Conservation (phyloP, 495 filamentous ascomycete genomes). For the Neurospora sp. region DNA sequence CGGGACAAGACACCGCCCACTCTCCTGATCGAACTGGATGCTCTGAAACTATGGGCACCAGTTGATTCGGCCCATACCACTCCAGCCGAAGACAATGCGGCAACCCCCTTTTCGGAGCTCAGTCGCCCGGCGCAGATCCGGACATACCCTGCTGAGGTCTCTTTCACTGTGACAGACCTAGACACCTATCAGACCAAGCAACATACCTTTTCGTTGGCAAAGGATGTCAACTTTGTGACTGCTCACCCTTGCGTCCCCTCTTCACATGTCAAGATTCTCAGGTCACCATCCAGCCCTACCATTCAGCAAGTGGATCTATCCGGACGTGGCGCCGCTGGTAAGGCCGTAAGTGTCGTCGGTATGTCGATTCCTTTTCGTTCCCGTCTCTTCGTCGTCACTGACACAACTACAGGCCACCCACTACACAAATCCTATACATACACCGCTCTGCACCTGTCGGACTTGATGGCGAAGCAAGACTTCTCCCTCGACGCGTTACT, state of each 20-base stretch:
- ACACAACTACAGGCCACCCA: slow-evolving; percentile 44
- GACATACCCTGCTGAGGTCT: slow-evolving; percentile 40
- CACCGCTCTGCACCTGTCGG: slow-evolving; percentile 40
- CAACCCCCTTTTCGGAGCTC: slow-evolving; percentile 22
- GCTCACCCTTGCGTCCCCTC: slow-evolving; percentile 55
- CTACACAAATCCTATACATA: slow-evolving; percentile 54
- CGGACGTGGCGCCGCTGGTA: slow-evolving; percentile 30
- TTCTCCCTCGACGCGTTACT: slow-evolving; percentile 33
- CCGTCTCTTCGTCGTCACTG: not conserved
- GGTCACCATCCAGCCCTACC: slow-evolving; percentile 37
- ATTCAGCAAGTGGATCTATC: slow-evolving; percentile 40
- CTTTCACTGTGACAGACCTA: slow-evolving; percentile 39
- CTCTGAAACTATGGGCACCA: slow-evolving; percentile 28
- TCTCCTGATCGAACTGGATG: slow-evolving; percentile 33
- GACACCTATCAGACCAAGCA: slow-evolving; percentile 26
- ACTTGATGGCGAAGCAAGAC: slow-evolving; percentile 35
- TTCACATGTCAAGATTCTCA: slow-evolving; percentile 36
- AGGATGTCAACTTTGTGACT: slow-evolving; percentile 58
- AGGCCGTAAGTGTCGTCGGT: slow-evolving; percentile 32
- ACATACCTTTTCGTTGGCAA: slow-evolving; percentile 39
- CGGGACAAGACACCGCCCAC: slow-evolving; percentile 26
- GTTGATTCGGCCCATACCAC: slow-evolving; percentile 26
- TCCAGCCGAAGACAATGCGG: slow-evolving; percentile 23
- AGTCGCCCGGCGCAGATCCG: slow-evolving; percentile 27
- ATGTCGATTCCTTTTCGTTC: slow-evolving; percentile 1